Conservation (phyloP, 805 yeast species). For the Yarrowia porcina region DNA sequence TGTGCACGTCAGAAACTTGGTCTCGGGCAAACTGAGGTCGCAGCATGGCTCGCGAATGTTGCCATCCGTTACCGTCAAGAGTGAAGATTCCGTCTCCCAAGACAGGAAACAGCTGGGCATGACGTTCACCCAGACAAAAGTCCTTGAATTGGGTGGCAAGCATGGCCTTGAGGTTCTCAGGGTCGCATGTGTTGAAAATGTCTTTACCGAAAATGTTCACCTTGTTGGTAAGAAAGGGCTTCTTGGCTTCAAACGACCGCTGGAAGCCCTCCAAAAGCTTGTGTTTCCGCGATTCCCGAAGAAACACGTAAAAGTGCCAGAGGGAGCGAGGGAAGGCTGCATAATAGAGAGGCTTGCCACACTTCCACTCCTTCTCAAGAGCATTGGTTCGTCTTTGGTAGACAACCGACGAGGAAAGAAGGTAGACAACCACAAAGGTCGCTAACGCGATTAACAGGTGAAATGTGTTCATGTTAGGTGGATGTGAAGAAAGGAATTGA, state of each 20-base stretch:
- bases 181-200: conserved; percentile 34
- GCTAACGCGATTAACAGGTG: background rate
- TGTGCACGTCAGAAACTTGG: conserved; percentile 36
- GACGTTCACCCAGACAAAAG: conserved; percentile 35
- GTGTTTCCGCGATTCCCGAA: conserved; percentile 15
- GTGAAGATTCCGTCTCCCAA: conserved; percentile 42
- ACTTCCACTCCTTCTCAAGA: conserved; percentile 12
- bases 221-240: conserved; percentile 13
- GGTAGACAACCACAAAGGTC: background rate
- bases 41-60: conserved; percentile 39
- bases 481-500: background rate
- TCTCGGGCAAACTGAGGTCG: conserved; percentile 40
- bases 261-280: conserved; percentile 13
- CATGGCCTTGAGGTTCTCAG: conserved; percentile 39
- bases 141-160: conserved; percentile 38
- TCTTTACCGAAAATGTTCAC: conserved; percentile 22
- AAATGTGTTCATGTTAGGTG: background rate
- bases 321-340: background rate
- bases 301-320: conserved; percentile 6
- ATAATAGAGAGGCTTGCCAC: background rate
- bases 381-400: background rate
- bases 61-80: conserved; percentile 39
- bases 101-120: conserved; percentile 33
- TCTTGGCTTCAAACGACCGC: background rate
- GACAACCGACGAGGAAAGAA: background rate